A percentile compares a stretch with the other conserved stretches of the same genome.
Evolutionary conservation across 2,329 filamentous ascomycete species (phyloP).

Genomic region (Eutypa lata): DNA sequence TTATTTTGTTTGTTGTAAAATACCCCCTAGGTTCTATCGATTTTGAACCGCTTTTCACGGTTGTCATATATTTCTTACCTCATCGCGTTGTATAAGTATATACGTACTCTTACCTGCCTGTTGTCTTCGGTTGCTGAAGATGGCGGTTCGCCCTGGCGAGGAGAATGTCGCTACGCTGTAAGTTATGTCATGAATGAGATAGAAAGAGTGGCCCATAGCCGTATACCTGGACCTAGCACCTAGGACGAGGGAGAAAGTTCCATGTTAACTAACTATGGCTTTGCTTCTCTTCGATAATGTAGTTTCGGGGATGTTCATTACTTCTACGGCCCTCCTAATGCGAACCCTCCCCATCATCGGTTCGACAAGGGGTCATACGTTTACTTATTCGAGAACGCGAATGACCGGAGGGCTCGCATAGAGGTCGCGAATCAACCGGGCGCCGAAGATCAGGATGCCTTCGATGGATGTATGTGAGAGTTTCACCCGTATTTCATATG

Average conservation of each 20-base stretch:
- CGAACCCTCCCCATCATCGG: conserved; percentile 71
- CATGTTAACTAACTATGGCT: conserved; percentile 19
- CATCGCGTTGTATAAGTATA: not conserved
- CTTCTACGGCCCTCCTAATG: conserved; percentile 66
- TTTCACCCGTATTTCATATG: not conserved
- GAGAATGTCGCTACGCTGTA: conserved; percentile 47
- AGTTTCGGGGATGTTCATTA: conserved; percentile 80
- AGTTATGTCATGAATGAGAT: conserved; percentile 15
- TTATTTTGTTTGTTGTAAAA: not conserved
- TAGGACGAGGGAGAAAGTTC: conserved; percentile 1
- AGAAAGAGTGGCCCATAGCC: not conserved
- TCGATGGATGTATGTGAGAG: conserved; percentile 64
- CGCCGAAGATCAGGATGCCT: conserved; percentile 74
- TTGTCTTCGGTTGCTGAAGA: conserved; percentile 17
- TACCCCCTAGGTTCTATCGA: not conserved
- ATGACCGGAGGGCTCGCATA: conserved; percentile 63
- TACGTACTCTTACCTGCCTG: not conserved
- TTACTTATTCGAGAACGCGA: conserved; percentile 74
- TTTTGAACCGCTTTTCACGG: no score
- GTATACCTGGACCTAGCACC: no score
- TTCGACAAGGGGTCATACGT: conserved; percentile 80
- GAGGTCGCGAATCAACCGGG: conserved; percentile 75
- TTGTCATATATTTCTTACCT: no score
- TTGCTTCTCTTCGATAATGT: not conserved
- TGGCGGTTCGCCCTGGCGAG: conserved; percentile 44